Evolutionary conservation across 441 rosid species (phyloP).

Genomic region (Bruguiera hainesii): DNA sequence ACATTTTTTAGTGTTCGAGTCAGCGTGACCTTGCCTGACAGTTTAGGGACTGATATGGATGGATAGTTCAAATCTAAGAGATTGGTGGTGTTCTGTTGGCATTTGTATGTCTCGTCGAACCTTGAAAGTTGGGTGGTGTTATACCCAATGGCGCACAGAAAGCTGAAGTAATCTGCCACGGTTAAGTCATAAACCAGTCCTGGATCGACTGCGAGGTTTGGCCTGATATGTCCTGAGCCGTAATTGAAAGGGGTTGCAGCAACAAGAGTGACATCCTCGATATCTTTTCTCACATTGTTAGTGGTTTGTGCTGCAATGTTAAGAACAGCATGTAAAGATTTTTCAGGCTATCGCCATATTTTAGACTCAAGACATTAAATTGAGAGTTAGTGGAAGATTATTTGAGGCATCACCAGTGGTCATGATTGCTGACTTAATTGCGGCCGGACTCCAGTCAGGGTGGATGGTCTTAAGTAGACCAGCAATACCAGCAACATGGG

Average conservation of each 20-base stretch:
- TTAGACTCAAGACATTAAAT: background rate
- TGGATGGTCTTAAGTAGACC: constrained; percentile 64
- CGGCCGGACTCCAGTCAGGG: constrained; percentile 69
- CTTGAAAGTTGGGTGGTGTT: constrained; percentile 12
- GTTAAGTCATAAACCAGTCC: constrained; percentile 34
- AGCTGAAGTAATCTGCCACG: constrained; percentile 18
- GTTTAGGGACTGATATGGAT: constrained; percentile 37
- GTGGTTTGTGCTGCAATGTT: constrained; percentile 25
- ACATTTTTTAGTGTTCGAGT: constrained; percentile 41
- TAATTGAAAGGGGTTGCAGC: constrained; percentile 25
- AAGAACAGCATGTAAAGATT: background rate
- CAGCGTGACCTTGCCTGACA: constrained; percentile 19
- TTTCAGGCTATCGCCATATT: background rate
- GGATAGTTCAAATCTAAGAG: constrained; percentile 40
- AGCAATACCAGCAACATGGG: constrained; percentile 79
- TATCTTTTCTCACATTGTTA: constrained; percentile 9
- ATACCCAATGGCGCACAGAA: constrained; percentile 30
- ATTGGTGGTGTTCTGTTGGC: constrained; percentile 17
- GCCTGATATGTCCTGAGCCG: constrained; percentile 32
- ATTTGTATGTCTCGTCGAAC: constrained; percentile 16
- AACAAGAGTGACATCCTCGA: background rate
- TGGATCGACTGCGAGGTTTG: constrained; percentile 24
- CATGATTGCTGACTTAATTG: constrained; percentile 80
- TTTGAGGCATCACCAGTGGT: constrained; percentile 46
- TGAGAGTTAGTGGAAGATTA: too few species aligned